Conservation (phyloP, 139 green algal species). For the Dunaliella sp. region DNA sequence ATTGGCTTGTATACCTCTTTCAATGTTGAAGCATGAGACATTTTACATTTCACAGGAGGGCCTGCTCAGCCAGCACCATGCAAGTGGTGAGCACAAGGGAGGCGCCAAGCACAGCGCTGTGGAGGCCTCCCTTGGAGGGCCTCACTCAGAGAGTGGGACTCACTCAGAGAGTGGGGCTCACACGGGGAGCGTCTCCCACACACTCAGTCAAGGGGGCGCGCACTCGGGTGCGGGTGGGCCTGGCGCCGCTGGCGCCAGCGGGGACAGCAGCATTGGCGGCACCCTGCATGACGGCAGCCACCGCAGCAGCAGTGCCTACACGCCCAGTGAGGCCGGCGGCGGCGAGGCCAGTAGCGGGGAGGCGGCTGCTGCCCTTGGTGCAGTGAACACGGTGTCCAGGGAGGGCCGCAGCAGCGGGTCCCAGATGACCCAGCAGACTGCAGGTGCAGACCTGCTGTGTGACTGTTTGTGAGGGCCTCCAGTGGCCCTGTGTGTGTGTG, state of each 20-base stretch:
- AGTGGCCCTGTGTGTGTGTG: not conserved
- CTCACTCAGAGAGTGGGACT: too few species aligned
- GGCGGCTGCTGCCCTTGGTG: not conserved
- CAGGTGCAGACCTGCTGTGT: not conserved
- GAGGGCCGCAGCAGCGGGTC: conserved; percentile 24
- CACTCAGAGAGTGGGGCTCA: too few species aligned
- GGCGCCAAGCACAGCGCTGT: too few species aligned
- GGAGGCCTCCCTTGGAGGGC: too few species aligned
- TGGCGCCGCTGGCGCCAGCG: not conserved
- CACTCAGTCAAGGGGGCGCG: not conserved
- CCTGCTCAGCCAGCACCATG: too few species aligned
- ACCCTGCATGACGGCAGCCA: too few species aligned
- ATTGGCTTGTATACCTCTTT: too few species aligned
- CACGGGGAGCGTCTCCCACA: too few species aligned
- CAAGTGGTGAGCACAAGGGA: too few species aligned
- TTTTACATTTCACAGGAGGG: too few species aligned
- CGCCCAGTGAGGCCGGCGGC: not conserved
- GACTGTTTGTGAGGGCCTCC: not conserved
- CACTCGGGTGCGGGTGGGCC: not conserved
- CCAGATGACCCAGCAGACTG: conserved; percentile 15
- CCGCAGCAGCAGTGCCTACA: not conserved
- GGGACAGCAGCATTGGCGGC: not conserved
- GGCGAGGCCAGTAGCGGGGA: not conserved
- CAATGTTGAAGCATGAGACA: too few species aligned
- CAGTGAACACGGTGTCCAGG: too few species aligned